Evolutionary conservation across 1,284 basidiomycete genomes (phyloP).

Genomic region (Ceratorhiza oryzae-sativae): DNA sequence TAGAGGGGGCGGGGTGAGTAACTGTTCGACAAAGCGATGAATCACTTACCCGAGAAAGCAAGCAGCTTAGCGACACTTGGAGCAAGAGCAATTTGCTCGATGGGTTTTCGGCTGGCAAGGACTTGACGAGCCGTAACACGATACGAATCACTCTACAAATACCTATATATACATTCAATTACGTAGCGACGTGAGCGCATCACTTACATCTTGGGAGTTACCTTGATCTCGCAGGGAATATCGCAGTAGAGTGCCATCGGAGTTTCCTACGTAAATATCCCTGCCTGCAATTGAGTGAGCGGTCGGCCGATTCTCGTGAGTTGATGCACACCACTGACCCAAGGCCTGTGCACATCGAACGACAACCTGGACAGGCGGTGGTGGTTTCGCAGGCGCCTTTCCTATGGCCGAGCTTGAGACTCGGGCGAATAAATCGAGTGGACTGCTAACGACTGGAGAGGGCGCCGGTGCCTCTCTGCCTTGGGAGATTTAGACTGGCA

Average conservation of each 20-base stretch:
- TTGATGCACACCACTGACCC: slow-evolving; percentile 4
- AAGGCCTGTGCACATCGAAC: slow-evolving; percentile 39
- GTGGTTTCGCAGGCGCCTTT: slow-evolving; percentile 21
- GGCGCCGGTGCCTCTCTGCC: slow-evolving; percentile 32
- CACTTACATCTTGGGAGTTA: slow-evolving; percentile 8
- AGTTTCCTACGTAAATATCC: slow-evolving; percentile 42
- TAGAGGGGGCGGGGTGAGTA: slow-evolving; percentile 46
- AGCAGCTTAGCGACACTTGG: slow-evolving; percentile 75
- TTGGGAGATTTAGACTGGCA: slow-evolving; percentile 4
- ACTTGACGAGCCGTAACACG: slow-evolving; percentile 70
- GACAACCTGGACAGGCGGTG: slow-evolving; percentile 19
- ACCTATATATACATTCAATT: neutral
- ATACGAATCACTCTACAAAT: slow-evolving; percentile 68
- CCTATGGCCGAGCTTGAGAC: slow-evolving; percentile 34
- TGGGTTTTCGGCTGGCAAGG: slow-evolving; percentile 65
- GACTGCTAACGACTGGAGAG: slow-evolving; percentile 26
- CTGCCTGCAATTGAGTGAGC: slow-evolving; percentile 25
- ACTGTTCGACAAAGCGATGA: neutral
- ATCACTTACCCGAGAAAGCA: slow-evolving; percentile 68
- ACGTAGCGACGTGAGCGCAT: neutral
- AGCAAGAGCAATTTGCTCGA: slow-evolving; percentile 79
- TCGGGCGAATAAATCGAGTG: slow-evolving; percentile 41
- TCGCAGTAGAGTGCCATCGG: slow-evolving; percentile 42
- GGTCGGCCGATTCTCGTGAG: neutral
- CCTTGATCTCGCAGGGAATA: slow-evolving; percentile 41